Conservation (phyloP, 106 monocot genomes). For the Dioscorea zingiberensis region DNA sequence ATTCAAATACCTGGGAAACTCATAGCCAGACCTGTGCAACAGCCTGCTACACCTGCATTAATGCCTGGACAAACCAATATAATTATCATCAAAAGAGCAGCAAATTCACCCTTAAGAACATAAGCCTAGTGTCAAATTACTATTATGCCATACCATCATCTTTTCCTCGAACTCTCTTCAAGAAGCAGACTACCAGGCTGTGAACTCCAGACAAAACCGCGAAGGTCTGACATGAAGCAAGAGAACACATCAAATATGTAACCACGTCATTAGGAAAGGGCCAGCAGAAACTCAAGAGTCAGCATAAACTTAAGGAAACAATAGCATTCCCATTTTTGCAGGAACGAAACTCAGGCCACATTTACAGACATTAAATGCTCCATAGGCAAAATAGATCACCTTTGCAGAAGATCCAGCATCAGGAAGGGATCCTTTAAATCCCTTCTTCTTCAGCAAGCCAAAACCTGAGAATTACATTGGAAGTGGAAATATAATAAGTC, state of each 20-base stretch:
- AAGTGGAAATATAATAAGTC: not conserved
- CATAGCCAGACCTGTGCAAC: constrained; percentile 12
- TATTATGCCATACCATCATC: constrained; percentile 6
- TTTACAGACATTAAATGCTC: no score
- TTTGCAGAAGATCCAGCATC: constrained; percentile 2
- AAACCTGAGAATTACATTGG: not conserved
- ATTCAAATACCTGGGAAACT: constrained; percentile 7
- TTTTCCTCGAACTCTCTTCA: constrained; percentile 5
- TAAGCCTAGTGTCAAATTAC: not conserved
- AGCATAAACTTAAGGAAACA: no score
- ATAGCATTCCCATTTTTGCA: no score
- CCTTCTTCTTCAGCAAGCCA: not conserved
- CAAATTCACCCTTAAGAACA: not conserved
- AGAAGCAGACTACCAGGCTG: constrained; percentile 7
- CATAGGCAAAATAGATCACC: not conserved
- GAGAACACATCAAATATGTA: not conserved
- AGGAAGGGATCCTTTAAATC: constrained; percentile 1
- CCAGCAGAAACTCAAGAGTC: not conserved
- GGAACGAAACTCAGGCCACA: no score
- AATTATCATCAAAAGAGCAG: no score
- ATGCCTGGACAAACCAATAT: not conserved
- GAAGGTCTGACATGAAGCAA: not conserved
- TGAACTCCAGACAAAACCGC: constrained; percentile 9
- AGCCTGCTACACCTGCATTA: no score
- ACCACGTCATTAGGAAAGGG: not conserved